These are phyloP conservation scores for Leucoagaricus sp. DNA, from an alignment of 1,284 basidiomycete species.

Conservation along the genomic window DNA sequence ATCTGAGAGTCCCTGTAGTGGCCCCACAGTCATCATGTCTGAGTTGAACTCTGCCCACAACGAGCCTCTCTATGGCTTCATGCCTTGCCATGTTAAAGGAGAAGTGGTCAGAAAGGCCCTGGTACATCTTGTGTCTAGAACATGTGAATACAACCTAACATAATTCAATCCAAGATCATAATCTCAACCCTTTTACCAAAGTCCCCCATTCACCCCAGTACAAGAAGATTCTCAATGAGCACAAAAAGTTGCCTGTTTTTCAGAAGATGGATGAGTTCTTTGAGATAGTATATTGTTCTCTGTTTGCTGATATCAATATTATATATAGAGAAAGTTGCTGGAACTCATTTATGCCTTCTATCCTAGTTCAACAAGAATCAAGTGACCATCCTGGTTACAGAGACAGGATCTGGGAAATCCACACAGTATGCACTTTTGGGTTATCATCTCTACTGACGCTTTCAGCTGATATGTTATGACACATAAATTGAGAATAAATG, in stretches of 20 bases:
- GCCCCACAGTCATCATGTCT: background rate
- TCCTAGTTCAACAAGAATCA: slow-evolving; percentile 82
- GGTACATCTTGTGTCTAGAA: slow-evolving; percentile 49
- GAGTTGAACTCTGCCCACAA: background rate
- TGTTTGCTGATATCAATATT: slow-evolving; percentile 14
- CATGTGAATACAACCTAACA: background rate
- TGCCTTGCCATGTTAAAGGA: slow-evolving; percentile 75
- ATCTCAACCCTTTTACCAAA: slow-evolving; percentile 89
- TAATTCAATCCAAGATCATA: slow-evolving; percentile 65
- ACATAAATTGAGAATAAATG: too few species aligned
- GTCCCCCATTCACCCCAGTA: slow-evolving; percentile 78
- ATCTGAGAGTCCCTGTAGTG: too few species aligned
- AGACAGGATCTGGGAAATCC: slow-evolving; percentile 98
- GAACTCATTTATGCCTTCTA: slow-evolving; percentile 36
- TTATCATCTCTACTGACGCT: slow-evolving; percentile 7
- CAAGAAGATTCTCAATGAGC: slow-evolving; percentile 81
- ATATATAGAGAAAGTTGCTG: slow-evolving; percentile 45
- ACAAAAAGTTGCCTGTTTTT: slow-evolving; percentile 92
- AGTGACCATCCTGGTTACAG: slow-evolving; percentile 95
- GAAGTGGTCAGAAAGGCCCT: slow-evolving; percentile 74
- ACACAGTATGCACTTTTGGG: slow-evolving; percentile 85
- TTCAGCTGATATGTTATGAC: slow-evolving; percentile 26
- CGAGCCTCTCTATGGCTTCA: slow-evolving; percentile 75
- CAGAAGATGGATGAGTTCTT: slow-evolving; percentile 93
- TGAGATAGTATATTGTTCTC: slow-evolving; percentile 55